These are phyloP conservation scores for Gonapodya prolifera DNA, from an alignment of 192 early-diverging fungal genomes.

Conservation along the genomic window DNA sequence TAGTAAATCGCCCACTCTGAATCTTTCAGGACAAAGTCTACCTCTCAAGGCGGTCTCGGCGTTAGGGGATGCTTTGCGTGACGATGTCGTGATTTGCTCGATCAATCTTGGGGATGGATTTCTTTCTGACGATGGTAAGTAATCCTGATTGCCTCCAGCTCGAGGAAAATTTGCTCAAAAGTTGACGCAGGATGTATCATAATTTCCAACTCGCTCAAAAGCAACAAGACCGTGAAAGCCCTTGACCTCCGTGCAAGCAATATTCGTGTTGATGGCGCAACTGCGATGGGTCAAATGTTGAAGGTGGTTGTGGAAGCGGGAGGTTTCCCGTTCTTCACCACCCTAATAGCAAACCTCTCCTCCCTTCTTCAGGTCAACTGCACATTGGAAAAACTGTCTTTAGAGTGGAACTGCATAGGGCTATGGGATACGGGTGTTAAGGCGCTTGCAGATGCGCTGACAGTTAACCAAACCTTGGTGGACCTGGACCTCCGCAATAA, in stretches of 20 bases:
- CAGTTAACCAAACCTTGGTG: constrained; percentile 31
- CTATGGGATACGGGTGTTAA: constrained; percentile 41
- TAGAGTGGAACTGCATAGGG: constrained; percentile 53
- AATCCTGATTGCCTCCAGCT: not conserved
- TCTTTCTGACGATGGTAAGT: constrained; percentile 37
- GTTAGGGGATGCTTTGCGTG: not conserved
- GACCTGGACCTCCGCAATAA: constrained; percentile 44
- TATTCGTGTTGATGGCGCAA: constrained; percentile 42
- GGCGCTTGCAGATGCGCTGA: constrained; percentile 34
- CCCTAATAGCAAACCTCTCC: too few species aligned
- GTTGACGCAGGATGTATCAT: constrained; percentile 26
- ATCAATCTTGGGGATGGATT: constrained; percentile 34
- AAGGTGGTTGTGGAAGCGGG: constrained; percentile 11
- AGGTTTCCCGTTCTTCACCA: not conserved
- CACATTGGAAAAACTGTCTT: constrained; percentile 25
- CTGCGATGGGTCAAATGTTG: constrained; percentile 39
- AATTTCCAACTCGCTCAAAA: constrained; percentile 34
- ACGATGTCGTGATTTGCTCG: constrained; percentile 19
- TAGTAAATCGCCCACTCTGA: not conserved
- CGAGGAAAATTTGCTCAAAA: not conserved
- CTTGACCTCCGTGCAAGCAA: constrained; percentile 42
- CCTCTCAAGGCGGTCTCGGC: not conserved
- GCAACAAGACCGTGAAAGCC: constrained; percentile 23
- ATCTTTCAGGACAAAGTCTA: not conserved
- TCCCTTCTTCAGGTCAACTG: constrained; percentile 18